phyloP scores from a whole-genome alignment of 2,329 filamentous ascomycete species.

The Arthrocladium fulminans region DNA sequence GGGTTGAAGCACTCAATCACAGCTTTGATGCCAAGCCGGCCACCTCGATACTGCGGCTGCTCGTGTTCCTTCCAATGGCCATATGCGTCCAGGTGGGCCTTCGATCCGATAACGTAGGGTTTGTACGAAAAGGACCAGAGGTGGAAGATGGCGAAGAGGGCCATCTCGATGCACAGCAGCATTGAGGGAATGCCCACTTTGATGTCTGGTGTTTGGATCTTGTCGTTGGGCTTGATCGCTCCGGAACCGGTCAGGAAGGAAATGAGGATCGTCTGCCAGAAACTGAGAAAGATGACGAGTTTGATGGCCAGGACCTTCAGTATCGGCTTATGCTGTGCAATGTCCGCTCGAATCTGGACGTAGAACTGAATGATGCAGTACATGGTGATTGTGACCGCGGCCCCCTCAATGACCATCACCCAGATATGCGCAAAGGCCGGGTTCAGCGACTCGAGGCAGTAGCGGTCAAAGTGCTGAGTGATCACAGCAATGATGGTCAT shows the following conservation, averaged over 20 bases:
- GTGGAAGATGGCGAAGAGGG: slow-evolving; percentile 67
- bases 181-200: slow-evolving; percentile 72
- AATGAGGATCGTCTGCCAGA: slow-evolving; percentile 67
- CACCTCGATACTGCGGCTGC: slow-evolving; percentile 51
- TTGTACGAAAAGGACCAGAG: slow-evolving; percentile 73
- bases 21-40: slow-evolving; percentile 56
- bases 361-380: slow-evolving; percentile 86
- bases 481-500: slow-evolving; percentile 72
- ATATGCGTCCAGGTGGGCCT: slow-evolving; percentile 37
- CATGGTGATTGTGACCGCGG: slow-evolving; percentile 74
- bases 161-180: slow-evolving; percentile 77
- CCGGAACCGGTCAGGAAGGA: slow-evolving; percentile 54
- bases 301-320: slow-evolving; percentile 81
- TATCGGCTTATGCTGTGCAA: slow-evolving; percentile 62
- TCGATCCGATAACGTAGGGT: slow-evolving; percentile 51
- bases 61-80: slow-evolving; percentile 16
- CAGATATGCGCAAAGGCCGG: slow-evolving; percentile 78
- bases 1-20: slow-evolving; percentile 65
- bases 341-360: slow-evolving; percentile 59
- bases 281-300: slow-evolving; percentile 81
- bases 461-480: slow-evolving; percentile 58
- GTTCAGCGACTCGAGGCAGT: slow-evolving; percentile 70
- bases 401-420: slow-evolving; percentile 61
- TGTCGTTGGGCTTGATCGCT: slow-evolving; percentile 52
- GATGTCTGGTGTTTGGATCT: slow-evolving; percentile 63